A percentile compares a stretch with the other conserved stretches of the same genome.
phyloP scores from a whole-genome alignment of 768 basidiomycete species.

The Macrocybe gigantea region DNA sequence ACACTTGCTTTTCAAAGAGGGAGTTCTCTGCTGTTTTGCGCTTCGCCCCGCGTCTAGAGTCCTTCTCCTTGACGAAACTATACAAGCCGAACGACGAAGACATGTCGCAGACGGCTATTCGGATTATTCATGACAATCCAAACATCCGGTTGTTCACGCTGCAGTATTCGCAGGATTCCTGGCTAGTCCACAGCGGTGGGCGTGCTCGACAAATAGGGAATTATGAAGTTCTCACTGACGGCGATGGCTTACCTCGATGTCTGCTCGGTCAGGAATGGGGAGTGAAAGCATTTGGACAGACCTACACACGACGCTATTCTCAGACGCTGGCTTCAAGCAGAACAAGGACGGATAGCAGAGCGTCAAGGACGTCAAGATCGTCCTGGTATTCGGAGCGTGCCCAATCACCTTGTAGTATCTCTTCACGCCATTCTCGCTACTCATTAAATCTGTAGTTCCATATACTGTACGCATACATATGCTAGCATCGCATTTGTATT shows the following conservation, averaged over 20 bases:
- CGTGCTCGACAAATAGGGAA: conserved; percentile 25
- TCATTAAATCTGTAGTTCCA: too few relatives aligned
- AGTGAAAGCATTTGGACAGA: conserved; percentile 10
- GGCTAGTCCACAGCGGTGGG: conserved; percentile 27
- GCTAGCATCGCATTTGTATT: too few relatives aligned
- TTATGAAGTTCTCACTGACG: conserved; percentile 17
- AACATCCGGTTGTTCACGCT: conserved; percentile 24
- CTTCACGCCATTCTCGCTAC: too few relatives aligned
- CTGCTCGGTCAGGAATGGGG: conserved; percentile 13
- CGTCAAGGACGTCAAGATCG: conserved; percentile 2
- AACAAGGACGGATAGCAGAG: conserved; percentile 5
- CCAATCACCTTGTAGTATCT: not conserved
- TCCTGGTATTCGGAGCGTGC: conserved; percentile 10
- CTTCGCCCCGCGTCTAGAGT: conserved; percentile 20
- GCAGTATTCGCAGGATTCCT: conserved; percentile 26
- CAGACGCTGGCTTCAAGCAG: conserved; percentile 10
- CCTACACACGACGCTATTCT: conserved; percentile 9
- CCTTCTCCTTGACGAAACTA: conserved; percentile 29
- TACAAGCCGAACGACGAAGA: conserved; percentile 30
- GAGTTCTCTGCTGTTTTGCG: conserved; percentile 26
- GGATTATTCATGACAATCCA: conserved; percentile 24
- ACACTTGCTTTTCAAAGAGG: conserved; percentile 13
- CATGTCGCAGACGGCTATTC: conserved; percentile 21
- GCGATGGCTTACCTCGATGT: conserved; percentile 8
- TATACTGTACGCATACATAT: too few relatives aligned